Percentiles rank a stretch among this genome's conserved stretches.
Evolutionary conservation across 495 filamentous ascomycete species (phyloP).

Genomic region (Aspergillus diversus): DNA sequence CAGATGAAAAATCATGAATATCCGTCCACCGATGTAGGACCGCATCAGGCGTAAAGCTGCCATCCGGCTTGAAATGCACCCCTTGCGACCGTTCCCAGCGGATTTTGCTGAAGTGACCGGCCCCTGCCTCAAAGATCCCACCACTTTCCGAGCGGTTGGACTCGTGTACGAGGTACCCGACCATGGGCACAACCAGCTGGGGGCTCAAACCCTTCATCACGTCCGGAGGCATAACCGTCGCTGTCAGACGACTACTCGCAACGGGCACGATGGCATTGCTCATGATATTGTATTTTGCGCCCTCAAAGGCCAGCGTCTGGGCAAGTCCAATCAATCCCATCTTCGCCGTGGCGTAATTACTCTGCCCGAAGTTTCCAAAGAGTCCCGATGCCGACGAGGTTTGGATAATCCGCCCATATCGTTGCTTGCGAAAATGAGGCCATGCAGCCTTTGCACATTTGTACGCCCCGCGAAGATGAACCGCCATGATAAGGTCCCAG

Average conservation of each 20-base stretch:
- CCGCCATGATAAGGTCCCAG: constrained; percentile 92
- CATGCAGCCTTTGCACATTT: constrained; percentile 97
- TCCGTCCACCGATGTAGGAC: constrained; percentile 86
- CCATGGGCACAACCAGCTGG: constrained; percentile 93
- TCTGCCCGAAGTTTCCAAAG: constrained; percentile 94
- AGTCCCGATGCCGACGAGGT: constrained; percentile 93
- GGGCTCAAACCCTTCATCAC: constrained; percentile 86
- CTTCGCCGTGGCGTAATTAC: constrained; percentile 98
- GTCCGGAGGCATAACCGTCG: constrained; percentile 97
- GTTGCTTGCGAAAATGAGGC: constrained; percentile 98
- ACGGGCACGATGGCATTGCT: constrained; percentile 96
- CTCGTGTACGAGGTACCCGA: constrained; percentile 86
- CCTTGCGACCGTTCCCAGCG: constrained; percentile 95
- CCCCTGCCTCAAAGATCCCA: constrained; percentile 90
- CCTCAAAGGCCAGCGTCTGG: constrained; percentile 97
- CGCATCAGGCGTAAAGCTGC: constrained; percentile 85
- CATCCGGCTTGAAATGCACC: constrained; percentile 78
- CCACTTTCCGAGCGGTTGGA: constrained; percentile 83
- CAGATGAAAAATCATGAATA: constrained; percentile 77
- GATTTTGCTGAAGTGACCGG: constrained; percentile 90
- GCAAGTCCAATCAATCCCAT: constrained; percentile 96
- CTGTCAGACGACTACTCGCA: constrained; percentile 94
- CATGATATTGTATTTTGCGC: constrained; percentile 96
- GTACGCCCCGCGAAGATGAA: constrained; percentile 94
- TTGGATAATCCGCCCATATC: constrained; percentile 95